These are phyloP conservation scores for Cryptosporidium meleagridis DNA, from an alignment of 169 alveolate species.

Conservation along the genomic window DNA sequence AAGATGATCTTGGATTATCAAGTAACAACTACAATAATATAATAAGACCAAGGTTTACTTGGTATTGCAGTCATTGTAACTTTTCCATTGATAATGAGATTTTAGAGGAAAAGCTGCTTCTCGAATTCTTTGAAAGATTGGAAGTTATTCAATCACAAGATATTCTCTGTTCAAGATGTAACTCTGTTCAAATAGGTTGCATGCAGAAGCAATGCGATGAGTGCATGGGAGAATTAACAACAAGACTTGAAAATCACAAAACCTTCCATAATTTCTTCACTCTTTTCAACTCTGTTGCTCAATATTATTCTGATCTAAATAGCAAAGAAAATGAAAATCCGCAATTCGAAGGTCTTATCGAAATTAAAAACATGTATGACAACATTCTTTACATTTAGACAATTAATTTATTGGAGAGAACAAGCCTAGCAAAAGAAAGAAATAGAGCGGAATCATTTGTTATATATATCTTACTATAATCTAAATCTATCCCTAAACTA, in stretches of 20 bases:
- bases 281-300: slow-evolving; percentile 26
- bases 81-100: not conserved
- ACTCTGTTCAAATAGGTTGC: slow-evolving; percentile 33
- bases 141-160: slow-evolving; percentile 67
- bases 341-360: slow-evolving; percentile 25
- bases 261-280: slow-evolving; percentile 24
- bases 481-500: not conserved
- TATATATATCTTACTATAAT: slow-evolving; percentile 9
- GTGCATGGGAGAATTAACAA: slow-evolving; percentile 53
- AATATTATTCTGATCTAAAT: slow-evolving; percentile 8
- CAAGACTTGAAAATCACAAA: slow-evolving; percentile 23
- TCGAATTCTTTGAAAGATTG: slow-evolving; percentile 55
- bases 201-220: slow-evolving; percentile 31
- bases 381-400: not conserved
- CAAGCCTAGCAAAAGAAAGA: too few relatives aligned
- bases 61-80: slow-evolving; percentile 62
- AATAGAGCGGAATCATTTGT: not conserved
- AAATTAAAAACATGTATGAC: slow-evolving; percentile 18
- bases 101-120: slow-evolving; percentile 33
- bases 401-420: too few relatives aligned
- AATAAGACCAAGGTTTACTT: not conserved
- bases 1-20: not conserved
- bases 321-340: not conserved
- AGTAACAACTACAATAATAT: not conserved
- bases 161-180: slow-evolving; percentile 25